Percentiles rank a stretch among this genome's conserved stretches.
Evolutionary conservation across 306 rosid species (phyloP).

Genomic region (Ormosia emarginata): DNA sequence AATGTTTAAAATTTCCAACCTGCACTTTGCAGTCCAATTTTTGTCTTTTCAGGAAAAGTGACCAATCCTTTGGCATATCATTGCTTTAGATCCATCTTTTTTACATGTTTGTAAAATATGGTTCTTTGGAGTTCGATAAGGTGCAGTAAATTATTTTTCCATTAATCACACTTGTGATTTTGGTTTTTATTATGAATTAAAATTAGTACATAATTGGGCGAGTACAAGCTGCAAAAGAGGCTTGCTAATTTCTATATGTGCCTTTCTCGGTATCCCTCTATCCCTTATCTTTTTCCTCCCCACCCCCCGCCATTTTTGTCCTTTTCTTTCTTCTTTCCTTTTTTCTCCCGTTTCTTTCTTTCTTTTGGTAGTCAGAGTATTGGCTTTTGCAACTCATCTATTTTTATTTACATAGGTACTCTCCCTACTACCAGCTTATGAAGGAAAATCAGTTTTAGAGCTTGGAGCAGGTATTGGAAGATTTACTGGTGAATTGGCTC

Average conservation of each 20-base stretch:
- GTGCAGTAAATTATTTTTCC: not conserved
- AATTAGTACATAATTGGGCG: not conserved
- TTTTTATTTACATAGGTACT: conserved; percentile 53
- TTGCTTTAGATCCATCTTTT: not conserved
- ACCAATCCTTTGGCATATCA: not conserved
- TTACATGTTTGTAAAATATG: not conserved
- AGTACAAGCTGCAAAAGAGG: not conserved
- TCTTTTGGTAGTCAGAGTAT: not conserved
- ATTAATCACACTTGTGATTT: not conserved
- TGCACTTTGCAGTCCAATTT: not conserved
- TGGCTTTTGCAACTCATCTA: conserved; percentile 24
- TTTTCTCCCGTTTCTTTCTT: not conserved
- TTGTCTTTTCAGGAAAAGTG: not conserved
- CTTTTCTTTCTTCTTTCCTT: not conserved
- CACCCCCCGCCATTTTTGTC: not conserved
- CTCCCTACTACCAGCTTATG: conserved; percentile 64
- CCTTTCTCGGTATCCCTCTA: not conserved
- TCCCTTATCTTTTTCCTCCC: not conserved
- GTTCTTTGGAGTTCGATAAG: not conserved
- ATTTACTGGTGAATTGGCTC: conserved; percentile 83
- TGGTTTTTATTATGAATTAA: not conserved
- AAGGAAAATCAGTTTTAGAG: conserved; percentile 82
- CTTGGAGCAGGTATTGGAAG: conserved; percentile 99
- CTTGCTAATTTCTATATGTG: not conserved
- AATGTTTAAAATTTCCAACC: not conserved